Conservation (phyloP, 257 asterid genomes). For the Lavandula angustifolia region DNA sequence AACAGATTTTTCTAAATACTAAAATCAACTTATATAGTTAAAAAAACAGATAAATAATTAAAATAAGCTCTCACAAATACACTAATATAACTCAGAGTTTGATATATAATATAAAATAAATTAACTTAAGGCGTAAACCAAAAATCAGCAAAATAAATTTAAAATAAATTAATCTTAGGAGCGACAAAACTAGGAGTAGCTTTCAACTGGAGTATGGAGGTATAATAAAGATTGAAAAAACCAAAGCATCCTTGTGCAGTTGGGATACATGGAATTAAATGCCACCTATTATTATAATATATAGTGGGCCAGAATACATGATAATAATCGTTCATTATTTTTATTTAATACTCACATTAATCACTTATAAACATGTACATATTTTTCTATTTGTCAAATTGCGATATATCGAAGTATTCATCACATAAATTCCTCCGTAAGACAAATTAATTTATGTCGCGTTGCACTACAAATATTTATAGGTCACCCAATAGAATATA, state of each 20-base stretch:
- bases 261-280: slow-evolving; percentile 43
- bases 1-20: no score
- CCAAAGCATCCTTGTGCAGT: slow-evolving; percentile 41
- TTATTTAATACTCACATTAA: slow-evolving; percentile 35
- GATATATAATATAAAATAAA: no score
- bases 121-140: not conserved
- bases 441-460: slow-evolving; percentile 34
- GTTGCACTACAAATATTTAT: not conserved
- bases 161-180: no score
- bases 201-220: slow-evolving; percentile 34
- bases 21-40: no score
- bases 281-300: slow-evolving; percentile 13
- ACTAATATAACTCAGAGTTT: no score
- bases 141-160: not conserved
- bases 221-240: slow-evolving; percentile 37
- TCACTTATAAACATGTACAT: not conserved
- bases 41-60: no score
- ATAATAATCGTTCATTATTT: slow-evolving; percentile 20
- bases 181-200: slow-evolving; percentile 27
- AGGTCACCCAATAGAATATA: slow-evolving; percentile 7
- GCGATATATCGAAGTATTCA: not conserved
- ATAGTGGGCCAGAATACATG: not conserved
- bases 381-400: not conserved
- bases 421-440: slow-evolving; percentile 35
- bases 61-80: no score